A percentile compares a stretch with the other conserved stretches of the same genome.
phyloP scores from a whole-genome alignment of 345 rosid genomes.

The Nasturtium officinale region DNA sequence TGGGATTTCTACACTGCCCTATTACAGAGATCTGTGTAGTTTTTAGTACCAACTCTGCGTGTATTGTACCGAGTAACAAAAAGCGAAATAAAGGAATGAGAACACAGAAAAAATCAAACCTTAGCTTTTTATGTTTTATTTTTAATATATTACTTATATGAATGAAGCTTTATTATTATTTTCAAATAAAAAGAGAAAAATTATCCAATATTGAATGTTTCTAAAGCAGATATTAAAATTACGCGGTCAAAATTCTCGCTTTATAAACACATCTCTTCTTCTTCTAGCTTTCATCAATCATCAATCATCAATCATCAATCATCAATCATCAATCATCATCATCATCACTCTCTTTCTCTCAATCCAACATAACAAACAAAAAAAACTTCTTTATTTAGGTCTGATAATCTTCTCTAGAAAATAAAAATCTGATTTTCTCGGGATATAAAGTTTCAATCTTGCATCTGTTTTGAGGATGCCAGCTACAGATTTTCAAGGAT shows the following conservation, averaged over 20 bases:
- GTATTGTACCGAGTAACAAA: constrained; percentile 26
- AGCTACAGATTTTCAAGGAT: constrained; percentile 59
- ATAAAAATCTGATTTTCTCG: neutral
- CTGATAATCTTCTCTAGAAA: neutral
- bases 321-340: constrained; percentile 40
- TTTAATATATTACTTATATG: no score
- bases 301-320: constrained; percentile 46
- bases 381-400: neutral
- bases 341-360: constrained; percentile 28
- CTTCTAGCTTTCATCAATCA: constrained; percentile 41
- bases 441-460: neutral
- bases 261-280: constrained; percentile 38
- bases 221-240: constrained; percentile 21
- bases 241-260: constrained; percentile 43
- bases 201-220: constrained; percentile 24
- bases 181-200: neutral
- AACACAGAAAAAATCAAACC: constrained; percentile 10
- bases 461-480: constrained; percentile 52
- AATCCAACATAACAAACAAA: neutral
- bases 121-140: neutral
- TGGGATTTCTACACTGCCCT: neutral
- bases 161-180: neutral
- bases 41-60: constrained; percentile 21
- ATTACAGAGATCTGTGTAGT: neutral
- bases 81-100: constrained; percentile 9